Percentiles rank a stretch among this genome's conserved stretches.
Conservation (phyloP, 257 asterid species). For the Asclepias syriaca region DNA sequence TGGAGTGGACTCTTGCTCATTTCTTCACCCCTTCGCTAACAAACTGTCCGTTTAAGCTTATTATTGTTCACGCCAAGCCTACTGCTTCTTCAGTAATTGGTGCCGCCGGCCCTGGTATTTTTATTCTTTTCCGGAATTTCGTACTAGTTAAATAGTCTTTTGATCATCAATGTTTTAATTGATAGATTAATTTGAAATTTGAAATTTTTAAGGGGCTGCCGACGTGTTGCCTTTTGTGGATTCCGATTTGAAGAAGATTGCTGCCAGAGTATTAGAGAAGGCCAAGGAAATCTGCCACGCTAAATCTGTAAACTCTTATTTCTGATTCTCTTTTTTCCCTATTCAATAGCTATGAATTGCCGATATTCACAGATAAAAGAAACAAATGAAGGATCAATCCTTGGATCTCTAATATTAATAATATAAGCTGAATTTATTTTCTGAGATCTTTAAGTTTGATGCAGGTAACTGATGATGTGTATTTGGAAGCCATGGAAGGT, state of each 20-base stretch:
- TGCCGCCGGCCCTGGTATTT: conserved; percentile 64
- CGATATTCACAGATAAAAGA: neutral
- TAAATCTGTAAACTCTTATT: conserved; percentile 40
- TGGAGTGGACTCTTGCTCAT: conserved; percentile 75
- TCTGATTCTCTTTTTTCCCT: neutral
- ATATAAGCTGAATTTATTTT: neutral
- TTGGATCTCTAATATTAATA: neutral
- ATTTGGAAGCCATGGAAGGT: conserved; percentile 55
- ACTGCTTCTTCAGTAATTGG: conserved; percentile 47
- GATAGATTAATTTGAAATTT: neutral
- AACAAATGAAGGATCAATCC: neutral
- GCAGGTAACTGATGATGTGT: conserved; percentile 58
- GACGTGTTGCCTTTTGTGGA: conserved; percentile 67
- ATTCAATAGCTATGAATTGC: too few species aligned
- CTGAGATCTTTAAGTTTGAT: conserved; percentile 7
- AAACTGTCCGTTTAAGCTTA: conserved; percentile 46
- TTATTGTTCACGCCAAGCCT: conserved; percentile 68
- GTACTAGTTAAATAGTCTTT: neutral
- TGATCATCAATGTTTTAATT: neutral
- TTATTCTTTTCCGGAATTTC: neutral
- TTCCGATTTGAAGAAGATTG: conserved; percentile 64
- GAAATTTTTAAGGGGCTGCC: conserved; percentile 46
- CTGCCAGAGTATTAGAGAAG: conserved; percentile 51
- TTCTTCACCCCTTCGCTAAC: conserved; percentile 43
- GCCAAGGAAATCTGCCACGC: conserved; percentile 56